Evolutionary conservation across 345 rosid genomes (phyloP).

Genomic region (Adansonia digitata): DNA sequence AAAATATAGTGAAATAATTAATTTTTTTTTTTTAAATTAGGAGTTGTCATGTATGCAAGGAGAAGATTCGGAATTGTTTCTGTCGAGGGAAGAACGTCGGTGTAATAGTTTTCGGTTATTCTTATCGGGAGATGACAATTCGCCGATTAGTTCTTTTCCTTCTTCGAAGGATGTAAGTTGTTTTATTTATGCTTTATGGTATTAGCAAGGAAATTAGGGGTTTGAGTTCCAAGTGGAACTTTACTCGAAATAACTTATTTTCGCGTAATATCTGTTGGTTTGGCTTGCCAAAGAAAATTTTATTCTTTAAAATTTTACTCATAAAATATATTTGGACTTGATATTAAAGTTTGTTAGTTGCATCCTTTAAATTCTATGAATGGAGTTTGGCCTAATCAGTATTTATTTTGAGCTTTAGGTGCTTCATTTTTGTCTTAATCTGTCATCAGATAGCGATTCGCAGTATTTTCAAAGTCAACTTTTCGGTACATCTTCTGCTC

Average conservation of each 20-base stretch:
- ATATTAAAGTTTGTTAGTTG: neutral
- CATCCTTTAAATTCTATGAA: neutral
- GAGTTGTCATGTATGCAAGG: neutral
- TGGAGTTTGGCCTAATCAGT: neutral
- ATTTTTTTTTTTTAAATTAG: constrained; percentile 6
- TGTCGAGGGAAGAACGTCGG: constrained; percentile 17
- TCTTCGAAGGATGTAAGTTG: constrained; percentile 36
- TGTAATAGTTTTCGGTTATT: constrained; percentile 21
- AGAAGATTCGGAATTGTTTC: neutral
- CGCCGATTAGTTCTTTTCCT: constrained; percentile 16
- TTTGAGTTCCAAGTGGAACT: neutral
- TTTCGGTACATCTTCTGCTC: constrained; percentile 6
- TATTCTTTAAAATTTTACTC: neutral
- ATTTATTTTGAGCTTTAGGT: constrained; percentile 22
- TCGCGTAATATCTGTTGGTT: neutral
- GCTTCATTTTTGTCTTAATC: constrained; percentile 34
- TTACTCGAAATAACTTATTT: neutral
- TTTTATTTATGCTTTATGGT: neutral
- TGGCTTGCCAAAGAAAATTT: neutral
- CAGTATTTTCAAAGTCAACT: constrained; percentile 19
- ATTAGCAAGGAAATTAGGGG: neutral
- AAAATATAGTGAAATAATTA: neutral
- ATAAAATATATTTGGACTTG: neutral
- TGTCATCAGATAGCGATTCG: constrained; percentile 33
- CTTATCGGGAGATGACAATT: constrained; percentile 42